Percentiles rank a stretch among this genome's conserved stretches.
phyloP scores from a whole-genome alignment of 176 grass and related monocot species.

The Calamus simplicifolius region DNA sequence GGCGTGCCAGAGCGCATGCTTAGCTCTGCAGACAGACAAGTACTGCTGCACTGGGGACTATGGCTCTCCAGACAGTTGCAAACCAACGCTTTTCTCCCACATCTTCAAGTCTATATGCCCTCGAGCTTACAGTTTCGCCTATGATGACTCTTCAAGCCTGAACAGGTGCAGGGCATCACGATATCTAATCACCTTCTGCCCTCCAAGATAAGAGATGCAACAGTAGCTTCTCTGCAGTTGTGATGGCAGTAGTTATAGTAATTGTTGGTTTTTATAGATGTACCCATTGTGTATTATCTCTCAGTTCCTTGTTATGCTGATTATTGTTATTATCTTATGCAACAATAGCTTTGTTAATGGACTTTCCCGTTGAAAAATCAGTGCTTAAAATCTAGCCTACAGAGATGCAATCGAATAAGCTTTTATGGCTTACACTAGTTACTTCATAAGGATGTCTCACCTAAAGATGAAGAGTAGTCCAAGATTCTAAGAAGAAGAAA shows the following conservation, averaged over 20 bases:
- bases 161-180: constrained; percentile 70
- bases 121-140: constrained; percentile 75
- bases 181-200: constrained; percentile 94
- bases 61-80: constrained; percentile 42
- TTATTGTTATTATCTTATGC: too few species aligned
- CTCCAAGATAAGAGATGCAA: constrained; percentile 5
- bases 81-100: constrained; percentile 64
- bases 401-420: too few species aligned
- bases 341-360: too few species aligned
- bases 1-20: constrained; percentile 72
- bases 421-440: too few species aligned
- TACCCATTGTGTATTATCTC: too few species aligned
- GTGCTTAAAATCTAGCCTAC: too few species aligned
- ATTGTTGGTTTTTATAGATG: too few species aligned
- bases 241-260: neutral
- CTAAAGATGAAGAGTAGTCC: too few species aligned
- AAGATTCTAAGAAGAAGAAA: too few species aligned
- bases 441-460: too few species aligned
- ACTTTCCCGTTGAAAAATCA: too few species aligned
- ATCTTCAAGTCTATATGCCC: constrained; percentile 94
- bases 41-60: constrained; percentile 87
- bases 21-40: constrained; percentile 45
- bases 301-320: too few species aligned
- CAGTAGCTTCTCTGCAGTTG: neutral
- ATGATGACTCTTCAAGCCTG: constrained; percentile 57